Conservation (phyloP, 78 protist genomes). For the Parvularia atlantis region DNA sequence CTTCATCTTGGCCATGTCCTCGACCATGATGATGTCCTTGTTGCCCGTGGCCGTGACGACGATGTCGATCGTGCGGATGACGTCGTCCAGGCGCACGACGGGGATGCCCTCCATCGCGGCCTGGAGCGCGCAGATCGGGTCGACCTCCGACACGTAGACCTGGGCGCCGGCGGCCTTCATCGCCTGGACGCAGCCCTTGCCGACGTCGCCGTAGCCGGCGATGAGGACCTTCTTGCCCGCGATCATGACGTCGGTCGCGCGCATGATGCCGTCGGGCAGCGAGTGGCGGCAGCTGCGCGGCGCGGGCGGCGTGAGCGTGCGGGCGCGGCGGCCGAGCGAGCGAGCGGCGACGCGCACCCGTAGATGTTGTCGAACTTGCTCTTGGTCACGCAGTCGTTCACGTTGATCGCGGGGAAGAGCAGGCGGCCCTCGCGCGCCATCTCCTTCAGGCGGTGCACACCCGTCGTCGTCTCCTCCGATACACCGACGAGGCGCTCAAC, state of each 20-base stretch:
- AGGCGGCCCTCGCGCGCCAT: slow-evolving; percentile 76
- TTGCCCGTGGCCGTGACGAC: slow-evolving; percentile 98
- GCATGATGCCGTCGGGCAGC: slow-evolving; percentile 71
- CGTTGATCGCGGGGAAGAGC: slow-evolving; percentile 98
- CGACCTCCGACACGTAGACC: slow-evolving; percentile 94
- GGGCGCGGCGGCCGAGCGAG: no score
- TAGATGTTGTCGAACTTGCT: slow-evolving; percentile 98
- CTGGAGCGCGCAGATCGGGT: slow-evolving; percentile 99
- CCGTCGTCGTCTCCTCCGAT: slow-evolving; percentile 99
- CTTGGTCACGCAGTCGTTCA: slow-evolving; percentile 98
- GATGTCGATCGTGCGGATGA: slow-evolving; percentile 67
- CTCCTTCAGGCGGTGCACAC: slow-evolving; percentile 93
- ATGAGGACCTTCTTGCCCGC: slow-evolving; percentile 94
- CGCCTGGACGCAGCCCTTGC: slow-evolving; percentile 94
- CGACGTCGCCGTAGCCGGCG: slow-evolving; percentile 98
- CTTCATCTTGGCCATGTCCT: slow-evolving; percentile 88
- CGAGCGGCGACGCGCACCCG: no score
- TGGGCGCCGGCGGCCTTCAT: slow-evolving; percentile 84
- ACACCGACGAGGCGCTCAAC: slow-evolving; percentile 63
- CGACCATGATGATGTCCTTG: slow-evolving; percentile 78
- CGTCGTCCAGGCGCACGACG: slow-evolving; percentile 85
- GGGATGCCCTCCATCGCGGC: slow-evolving; percentile 96
- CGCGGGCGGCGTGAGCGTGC: no score
- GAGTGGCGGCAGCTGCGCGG: slow-evolving; percentile 83
- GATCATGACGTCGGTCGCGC: slow-evolving; percentile 95